Conservation (phyloP, 1,139 yeast genomes). For the Debaryomycetaceae sp. region DNA sequence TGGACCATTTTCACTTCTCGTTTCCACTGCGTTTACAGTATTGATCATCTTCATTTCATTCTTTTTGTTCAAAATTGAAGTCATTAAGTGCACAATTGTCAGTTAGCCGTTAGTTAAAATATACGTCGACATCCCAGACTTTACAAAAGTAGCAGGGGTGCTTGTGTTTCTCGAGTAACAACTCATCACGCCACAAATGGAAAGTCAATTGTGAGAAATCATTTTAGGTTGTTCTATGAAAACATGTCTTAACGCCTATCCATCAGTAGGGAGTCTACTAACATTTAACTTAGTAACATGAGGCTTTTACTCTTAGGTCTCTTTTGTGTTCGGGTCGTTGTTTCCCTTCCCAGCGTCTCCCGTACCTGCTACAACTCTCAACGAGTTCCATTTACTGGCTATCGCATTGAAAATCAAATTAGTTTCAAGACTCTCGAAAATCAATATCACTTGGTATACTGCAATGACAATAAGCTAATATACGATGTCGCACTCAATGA, state of each 20-base stretch:
- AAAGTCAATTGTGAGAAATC: no score
- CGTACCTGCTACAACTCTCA: neutral
- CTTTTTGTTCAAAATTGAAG: neutral
- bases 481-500: conserved; percentile 22
- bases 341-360: conserved; percentile 1
- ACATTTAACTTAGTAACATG: neutral
- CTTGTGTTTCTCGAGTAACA: neutral
- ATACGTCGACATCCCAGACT: no score
- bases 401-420: conserved; percentile 27
- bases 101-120: no score
- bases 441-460: conserved; percentile 24
- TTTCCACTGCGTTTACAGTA: neutral
- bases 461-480: conserved; percentile 28
- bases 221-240: no score
- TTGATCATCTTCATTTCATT: neutral
- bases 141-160: neutral
- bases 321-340: neutral
- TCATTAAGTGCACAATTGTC: neutral
- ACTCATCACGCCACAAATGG: neutral
- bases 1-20: neutral
- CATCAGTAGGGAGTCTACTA: no score
- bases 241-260: no score
- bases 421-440: conserved; percentile 10
- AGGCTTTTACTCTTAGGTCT: neutral
- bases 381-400: conserved; percentile 28